phyloP scores from a whole-genome alignment of 164 flowering plant genomes.

The Vitis rupestris region DNA sequence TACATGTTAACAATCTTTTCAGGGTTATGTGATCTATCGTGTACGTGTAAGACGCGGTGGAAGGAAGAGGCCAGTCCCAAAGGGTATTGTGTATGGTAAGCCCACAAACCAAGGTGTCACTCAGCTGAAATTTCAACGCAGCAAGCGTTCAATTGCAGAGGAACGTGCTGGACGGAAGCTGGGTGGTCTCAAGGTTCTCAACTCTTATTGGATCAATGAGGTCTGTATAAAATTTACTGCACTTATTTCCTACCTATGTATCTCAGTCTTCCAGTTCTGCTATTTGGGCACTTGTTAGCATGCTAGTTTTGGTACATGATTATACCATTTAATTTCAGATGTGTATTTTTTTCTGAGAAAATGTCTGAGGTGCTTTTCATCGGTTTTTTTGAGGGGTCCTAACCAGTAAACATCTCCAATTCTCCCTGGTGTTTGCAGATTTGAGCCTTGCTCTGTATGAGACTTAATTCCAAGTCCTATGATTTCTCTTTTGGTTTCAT shows the following conservation, averaged over 20 bases:
- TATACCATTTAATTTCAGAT: no score
- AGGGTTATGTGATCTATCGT: conserved; percentile 15
- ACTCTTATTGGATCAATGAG: conserved; percentile 9
- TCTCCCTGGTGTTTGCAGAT: no score
- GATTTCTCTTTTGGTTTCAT: no score
- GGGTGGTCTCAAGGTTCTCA: conserved; percentile 9
- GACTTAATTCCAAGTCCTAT: no score
- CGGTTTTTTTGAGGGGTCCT: no score
- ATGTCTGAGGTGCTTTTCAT: no score
- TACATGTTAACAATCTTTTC: neutral
- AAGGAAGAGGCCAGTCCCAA: conserved; percentile 42
- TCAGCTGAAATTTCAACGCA: conserved; percentile 28
- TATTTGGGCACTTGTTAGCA: neutral
- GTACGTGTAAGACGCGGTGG: conserved; percentile 29
- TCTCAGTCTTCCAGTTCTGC: neutral
- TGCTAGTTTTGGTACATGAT: neutral
- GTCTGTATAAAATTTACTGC: neutral
- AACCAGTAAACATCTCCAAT: no score
- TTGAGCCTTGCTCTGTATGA: no score
- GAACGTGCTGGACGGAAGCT: conserved; percentile 12
- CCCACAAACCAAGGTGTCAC: conserved; percentile 43
- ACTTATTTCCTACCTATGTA: neutral
- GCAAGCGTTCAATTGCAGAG: conserved; percentile 30
- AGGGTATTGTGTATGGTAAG: conserved; percentile 46
- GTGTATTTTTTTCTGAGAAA: no score